phyloP scores from a whole-genome alignment of 192 early-diverging fungal genomes.

The Backusella psychrophila region DNA sequence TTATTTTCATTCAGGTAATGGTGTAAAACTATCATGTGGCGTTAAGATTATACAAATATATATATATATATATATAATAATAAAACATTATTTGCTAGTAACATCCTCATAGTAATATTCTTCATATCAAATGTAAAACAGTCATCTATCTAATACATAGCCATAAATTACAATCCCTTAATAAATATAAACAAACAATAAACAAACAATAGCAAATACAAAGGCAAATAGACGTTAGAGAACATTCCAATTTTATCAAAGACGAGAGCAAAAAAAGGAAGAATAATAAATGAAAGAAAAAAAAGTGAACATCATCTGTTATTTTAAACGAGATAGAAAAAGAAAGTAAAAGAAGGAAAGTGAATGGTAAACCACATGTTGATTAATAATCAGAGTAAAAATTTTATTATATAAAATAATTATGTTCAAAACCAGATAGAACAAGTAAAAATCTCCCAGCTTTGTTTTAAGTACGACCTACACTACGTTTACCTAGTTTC shows the following conservation, averaged over 20 bases:
- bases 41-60: no score
- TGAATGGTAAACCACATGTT: not conserved
- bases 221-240: not conserved
- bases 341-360: not conserved
- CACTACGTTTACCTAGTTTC: no score
- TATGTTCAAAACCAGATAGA: conserved; percentile 6
- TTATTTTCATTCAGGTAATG: no score
- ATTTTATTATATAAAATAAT: not conserved
- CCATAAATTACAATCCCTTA: not conserved
- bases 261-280: not conserved
- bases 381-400: conserved; percentile 1
- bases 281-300: not conserved
- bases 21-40: no score
- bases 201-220: not conserved
- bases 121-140: not conserved
- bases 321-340: not conserved
- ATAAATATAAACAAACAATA: not conserved
- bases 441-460: not conserved
- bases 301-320: not conserved
- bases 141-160: not conserved
- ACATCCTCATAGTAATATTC: not conserved
- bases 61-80: no score
- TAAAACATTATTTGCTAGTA: not conserved
- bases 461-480: not conserved
- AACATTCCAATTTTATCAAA: not conserved